Conservation (phyloP, 495 filamentous ascomycete species). For the Hypoxylon crocopeplum region DNA sequence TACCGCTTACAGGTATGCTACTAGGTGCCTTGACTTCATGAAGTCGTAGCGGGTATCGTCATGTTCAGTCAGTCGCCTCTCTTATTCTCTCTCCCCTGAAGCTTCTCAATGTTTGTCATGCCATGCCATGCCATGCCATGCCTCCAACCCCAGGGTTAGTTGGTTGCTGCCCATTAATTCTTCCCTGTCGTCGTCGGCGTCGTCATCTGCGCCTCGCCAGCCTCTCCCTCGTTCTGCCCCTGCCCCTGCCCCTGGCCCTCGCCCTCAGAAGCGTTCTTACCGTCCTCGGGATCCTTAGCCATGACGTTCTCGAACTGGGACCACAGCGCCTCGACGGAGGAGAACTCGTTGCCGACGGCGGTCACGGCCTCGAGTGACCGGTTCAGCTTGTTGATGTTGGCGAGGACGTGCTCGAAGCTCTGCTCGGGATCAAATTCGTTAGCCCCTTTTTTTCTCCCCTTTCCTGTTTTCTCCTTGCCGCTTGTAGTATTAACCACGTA, state of each 20-base stretch:
- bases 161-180: no score
- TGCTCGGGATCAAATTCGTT: slow-evolving; percentile 39
- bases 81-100: slow-evolving; percentile 4
- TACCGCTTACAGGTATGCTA: no score
- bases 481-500: no score
- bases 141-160: no score
- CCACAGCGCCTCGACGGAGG: slow-evolving; percentile 96
- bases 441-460: neutral
- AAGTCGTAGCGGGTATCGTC: slow-evolving; percentile 41
- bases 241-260: slow-evolving; percentile 37
- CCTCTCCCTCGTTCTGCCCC: slow-evolving; percentile 31
- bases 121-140: slow-evolving; percentile 8
- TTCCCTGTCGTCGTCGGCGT: no score
- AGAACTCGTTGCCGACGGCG: slow-evolving; percentile 93
- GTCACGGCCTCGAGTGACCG: slow-evolving; percentile 92
- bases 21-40: slow-evolving; percentile 14
- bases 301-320: slow-evolving; percentile 97
- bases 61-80: slow-evolving; percentile 14
- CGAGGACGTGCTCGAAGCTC: slow-evolving; percentile 92
- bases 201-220: slow-evolving; percentile 7
- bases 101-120: no score
- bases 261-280: slow-evolving; percentile 47
- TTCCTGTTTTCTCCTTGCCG: neutral
- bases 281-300: slow-evolving; percentile 71
- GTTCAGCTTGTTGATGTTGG: slow-evolving; percentile 95